A percentile compares a stretch with the other conserved stretches of the same genome.
Conservation (phyloP, 306 rosid genomes). For the Cucumis sativus region DNA sequence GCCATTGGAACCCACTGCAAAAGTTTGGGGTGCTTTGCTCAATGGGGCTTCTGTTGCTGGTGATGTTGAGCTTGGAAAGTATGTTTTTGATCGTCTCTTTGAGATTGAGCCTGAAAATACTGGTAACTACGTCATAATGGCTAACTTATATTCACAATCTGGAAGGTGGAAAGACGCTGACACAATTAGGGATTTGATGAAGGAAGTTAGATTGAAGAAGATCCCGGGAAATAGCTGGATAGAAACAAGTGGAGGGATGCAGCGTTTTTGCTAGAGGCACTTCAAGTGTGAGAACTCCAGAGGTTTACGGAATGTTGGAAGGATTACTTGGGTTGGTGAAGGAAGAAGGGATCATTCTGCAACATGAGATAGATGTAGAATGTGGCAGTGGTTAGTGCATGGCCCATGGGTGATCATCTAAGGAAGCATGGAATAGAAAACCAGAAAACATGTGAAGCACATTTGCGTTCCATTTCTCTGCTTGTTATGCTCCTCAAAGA, state of each 20-base stretch:
- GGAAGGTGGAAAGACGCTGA: slow-evolving; percentile 81
- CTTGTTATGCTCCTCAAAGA: not conserved
- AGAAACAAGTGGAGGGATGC: slow-evolving; percentile 36
- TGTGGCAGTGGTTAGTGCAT: slow-evolving; percentile 17
- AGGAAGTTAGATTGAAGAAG: slow-evolving; percentile 46
- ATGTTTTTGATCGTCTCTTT: slow-evolving; percentile 46
- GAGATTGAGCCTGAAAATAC: slow-evolving; percentile 68
- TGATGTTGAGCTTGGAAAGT: slow-evolving; percentile 59
- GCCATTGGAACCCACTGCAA: slow-evolving; percentile 65
- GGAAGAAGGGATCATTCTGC: slow-evolving; percentile 35
- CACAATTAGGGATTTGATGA: slow-evolving; percentile 50
- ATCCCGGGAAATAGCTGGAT: slow-evolving; percentile 69
- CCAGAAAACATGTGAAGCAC: not conserved
- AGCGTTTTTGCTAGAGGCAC: slow-evolving; percentile 38
- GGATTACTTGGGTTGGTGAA: slow-evolving; percentile 48
- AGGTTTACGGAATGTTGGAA: slow-evolving; percentile 38
- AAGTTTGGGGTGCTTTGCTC: slow-evolving; percentile 86
- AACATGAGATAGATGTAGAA: slow-evolving; percentile 33
- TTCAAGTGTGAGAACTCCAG: slow-evolving; percentile 38
- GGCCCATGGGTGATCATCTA: not conserved
- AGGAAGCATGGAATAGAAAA: not conserved
- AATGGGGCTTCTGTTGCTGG: slow-evolving; percentile 67
- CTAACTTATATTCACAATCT: slow-evolving; percentile 62
- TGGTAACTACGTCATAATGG: slow-evolving; percentile 75
- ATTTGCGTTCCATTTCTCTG: not conserved